Base-by-base conservation (phyloP, 1,284 basidiomycete genomes). In the Cryptococcus floricola region DNA sequence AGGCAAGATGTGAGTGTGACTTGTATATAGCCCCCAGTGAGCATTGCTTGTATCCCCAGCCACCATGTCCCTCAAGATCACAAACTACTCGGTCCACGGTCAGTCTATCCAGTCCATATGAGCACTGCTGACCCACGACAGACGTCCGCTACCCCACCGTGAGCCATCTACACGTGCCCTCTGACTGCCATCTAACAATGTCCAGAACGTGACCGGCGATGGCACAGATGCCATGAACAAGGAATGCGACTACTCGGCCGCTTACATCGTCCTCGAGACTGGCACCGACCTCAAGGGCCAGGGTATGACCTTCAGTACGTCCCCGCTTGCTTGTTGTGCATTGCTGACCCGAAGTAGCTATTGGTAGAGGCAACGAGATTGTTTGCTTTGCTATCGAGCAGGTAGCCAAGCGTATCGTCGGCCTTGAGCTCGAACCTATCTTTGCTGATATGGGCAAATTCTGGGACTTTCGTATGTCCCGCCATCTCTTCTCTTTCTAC, bases 201-300 rank as follows among this genome's bases (percentile, higher is more conserved):
- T 23, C 12, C 57, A 71, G 70, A 75, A 77, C 59, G 68, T 91
- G 52, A 87, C 87, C 16, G 89, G 90, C 31, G 89, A 92, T 79
- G 90, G 90, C 8, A 90, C 89, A 39, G 91, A 92, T 79, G 90
- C 89, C 8, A 91, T 90, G 86, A 94, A 95, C 78, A 89, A 88
- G 42, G 89, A 90, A 57, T 94, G 92, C 77, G 91, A 96, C 78
- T 97, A 97, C 79, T 92, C 89, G 1, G 89, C 91, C 1, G 93
- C 93, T 2, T 96, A 96, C 73, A 81, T 96, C 47, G 84, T 68
- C 52, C 80, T 97, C 54, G 79, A 84, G 65, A 93, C 92, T 5
- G 68, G 73, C 50, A 63, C 68, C 37, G 82, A 84, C 53, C 84
- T 93, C 48, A 82, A 85, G 52, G 91, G 92, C 34, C 85, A 91